These are phyloP conservation scores for Dacryopinax spathularia DNA, from an alignment of 768 basidiomycete genomes.

Conservation along the genomic window DNA sequence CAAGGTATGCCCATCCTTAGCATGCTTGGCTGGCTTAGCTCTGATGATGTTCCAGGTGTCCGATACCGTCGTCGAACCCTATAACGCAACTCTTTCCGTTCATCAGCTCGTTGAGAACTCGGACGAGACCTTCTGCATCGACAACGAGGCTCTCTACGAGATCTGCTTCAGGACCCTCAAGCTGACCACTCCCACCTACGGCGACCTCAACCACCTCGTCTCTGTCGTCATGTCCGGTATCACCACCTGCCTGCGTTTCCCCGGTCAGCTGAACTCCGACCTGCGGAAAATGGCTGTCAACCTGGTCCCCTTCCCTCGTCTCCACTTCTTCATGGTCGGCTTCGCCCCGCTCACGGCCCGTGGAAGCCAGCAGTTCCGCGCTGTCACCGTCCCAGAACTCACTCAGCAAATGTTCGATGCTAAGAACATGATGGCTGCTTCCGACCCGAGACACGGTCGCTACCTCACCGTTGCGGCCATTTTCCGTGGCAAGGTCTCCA, in stretches of 20 bases:
- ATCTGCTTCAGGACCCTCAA: slow-evolving; percentile 98
- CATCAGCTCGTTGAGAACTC: slow-evolving; percentile 99
- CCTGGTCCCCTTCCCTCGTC: slow-evolving; percentile 99
- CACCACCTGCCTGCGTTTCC: slow-evolving; percentile 97
- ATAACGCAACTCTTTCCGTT: slow-evolving; percentile 96
- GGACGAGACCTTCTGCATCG: slow-evolving; percentile 99
- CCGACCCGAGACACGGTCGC: slow-evolving; percentile 89
- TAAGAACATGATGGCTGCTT: slow-evolving; percentile 99
- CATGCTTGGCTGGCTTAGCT: not conserved
- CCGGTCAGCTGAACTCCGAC: slow-evolving; percentile 98
- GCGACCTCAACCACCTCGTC: slow-evolving; percentile 94
- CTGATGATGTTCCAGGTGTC: slow-evolving; percentile 39
- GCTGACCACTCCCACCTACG: slow-evolving; percentile 87
- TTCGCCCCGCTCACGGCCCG: slow-evolving; percentile 90
- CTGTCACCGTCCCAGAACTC: slow-evolving; percentile 91
- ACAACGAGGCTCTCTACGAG: slow-evolving; percentile 98
- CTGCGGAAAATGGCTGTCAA: slow-evolving; percentile 96
- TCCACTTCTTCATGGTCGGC: slow-evolving; percentile 99
- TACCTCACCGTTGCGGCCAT: slow-evolving; percentile 96
- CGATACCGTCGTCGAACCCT: slow-evolving; percentile 98
- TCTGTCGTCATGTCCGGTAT: slow-evolving; percentile 98
- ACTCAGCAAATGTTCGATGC: slow-evolving; percentile 99
- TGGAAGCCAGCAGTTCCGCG: slow-evolving; percentile 88
- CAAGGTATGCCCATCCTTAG: slow-evolving; percentile 36
- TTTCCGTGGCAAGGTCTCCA: slow-evolving; percentile 99